phyloP scores from a whole-genome alignment of 2,329 filamentous ascomycete genomes.

The Sarocladium strictum region DNA sequence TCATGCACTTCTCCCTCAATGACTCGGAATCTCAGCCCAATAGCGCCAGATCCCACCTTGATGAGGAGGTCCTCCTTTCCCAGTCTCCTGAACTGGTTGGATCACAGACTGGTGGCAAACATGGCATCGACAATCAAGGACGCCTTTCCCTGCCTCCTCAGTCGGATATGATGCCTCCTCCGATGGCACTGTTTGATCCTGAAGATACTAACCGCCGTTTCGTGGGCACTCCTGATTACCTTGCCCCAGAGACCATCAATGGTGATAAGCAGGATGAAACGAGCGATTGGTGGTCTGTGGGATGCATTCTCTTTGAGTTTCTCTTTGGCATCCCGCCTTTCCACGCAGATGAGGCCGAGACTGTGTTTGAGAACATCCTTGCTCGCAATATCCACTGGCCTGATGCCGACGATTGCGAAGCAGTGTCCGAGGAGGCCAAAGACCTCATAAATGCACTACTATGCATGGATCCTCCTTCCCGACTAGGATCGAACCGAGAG shows the following conservation, averaged over 20 bases:
- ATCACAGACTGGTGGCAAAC: constrained; percentile 19
- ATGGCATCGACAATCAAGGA: constrained; percentile 27
- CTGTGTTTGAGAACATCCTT: constrained; percentile 96
- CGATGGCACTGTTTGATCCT: constrained; percentile 92
- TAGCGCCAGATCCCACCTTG: constrained; percentile 55
- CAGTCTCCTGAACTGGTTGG: constrained; percentile 72
- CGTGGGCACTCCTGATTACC: constrained; percentile 93
- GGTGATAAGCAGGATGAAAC: constrained; percentile 94
- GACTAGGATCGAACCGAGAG: constrained; percentile 78
- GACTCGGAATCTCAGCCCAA: constrained; percentile 46
- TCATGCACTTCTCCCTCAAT: constrained; percentile 70
- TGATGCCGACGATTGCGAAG: constrained; percentile 67
- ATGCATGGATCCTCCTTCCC: constrained; percentile 73
- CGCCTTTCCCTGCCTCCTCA: constrained; percentile 32
- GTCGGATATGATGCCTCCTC: constrained; percentile 74
- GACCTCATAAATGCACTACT: constrained; percentile 92
- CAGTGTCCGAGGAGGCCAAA: constrained; percentile 77
- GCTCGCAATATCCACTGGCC: constrained; percentile 90
- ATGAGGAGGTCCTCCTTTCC: constrained; percentile 69
- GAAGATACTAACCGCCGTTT: constrained; percentile 90
- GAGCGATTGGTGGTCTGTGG: constrained; percentile 99
- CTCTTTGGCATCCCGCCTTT: constrained; percentile 91
- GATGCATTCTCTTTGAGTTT: constrained; percentile 96
- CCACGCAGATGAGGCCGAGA: constrained; percentile 80
- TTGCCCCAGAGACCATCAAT: constrained; percentile 94